phyloP scores from a whole-genome alignment of 805 yeast genomes.

The Saturnispora quitensis region DNA sequence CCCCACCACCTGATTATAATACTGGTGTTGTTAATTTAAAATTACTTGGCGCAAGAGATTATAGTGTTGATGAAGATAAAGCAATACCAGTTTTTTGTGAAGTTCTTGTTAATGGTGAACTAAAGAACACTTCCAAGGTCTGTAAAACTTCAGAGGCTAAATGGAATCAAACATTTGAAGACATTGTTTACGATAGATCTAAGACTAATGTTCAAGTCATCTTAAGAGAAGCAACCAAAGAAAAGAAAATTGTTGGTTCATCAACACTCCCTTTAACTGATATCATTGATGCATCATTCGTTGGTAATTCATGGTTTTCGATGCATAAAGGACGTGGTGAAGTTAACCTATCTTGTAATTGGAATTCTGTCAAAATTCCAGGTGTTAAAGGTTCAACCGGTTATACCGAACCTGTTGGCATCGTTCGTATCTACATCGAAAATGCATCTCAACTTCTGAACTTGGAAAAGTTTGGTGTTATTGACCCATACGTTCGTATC shows the following conservation, averaged over 20 bases:
- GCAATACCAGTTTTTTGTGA: constrained; percentile 63
- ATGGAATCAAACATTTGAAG: constrained; percentile 50
- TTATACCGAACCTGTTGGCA: constrained; percentile 93
- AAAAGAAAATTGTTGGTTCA: constrained; percentile 49
- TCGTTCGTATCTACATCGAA: constrained; percentile 61
- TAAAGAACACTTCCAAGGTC: constrained; percentile 47
- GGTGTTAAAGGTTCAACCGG: constrained; percentile 66
- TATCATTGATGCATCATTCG: constrained; percentile 67
- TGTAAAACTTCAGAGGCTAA: constrained; percentile 56
- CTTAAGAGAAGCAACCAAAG: constrained; percentile 53
- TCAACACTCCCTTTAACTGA: constrained; percentile 50
- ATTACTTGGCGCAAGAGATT: constrained; percentile 52
- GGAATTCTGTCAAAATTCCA: constrained; percentile 78
- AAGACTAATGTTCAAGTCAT: constrained; percentile 59
- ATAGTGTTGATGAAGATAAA: constrained; percentile 31
- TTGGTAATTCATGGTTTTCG: constrained; percentile 71
- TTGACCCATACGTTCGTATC: constrained; percentile 85
- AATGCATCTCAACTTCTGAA: constrained; percentile 71
- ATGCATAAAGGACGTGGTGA: constrained; percentile 65
- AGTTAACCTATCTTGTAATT: constrained; percentile 54
- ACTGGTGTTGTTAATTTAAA: constrained; percentile 82
- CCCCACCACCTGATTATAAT: constrained; percentile 85
- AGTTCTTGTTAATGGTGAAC: constrained; percentile 53
- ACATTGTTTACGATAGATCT: constrained; percentile 62
- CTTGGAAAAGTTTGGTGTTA: constrained; percentile 79